Conservation (phyloP, 306 rosid genomes). For the Lotus japonicus region DNA sequence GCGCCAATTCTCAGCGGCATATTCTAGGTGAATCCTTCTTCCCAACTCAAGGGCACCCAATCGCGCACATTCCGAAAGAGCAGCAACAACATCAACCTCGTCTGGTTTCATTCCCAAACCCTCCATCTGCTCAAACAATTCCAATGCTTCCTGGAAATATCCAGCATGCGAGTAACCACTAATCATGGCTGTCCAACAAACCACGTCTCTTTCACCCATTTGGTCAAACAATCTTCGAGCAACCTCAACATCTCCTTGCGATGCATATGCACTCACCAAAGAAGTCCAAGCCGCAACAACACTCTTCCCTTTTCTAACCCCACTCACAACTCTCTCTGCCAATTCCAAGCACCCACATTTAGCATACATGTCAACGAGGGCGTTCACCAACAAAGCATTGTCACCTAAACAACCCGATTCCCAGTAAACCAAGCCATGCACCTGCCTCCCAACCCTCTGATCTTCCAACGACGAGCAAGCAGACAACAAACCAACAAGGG, state of each 20-base stretch:
- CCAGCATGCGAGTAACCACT: slow-evolving; percentile 32
- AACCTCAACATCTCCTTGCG: slow-evolving; percentile 27
- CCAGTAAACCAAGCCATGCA: slow-evolving; percentile 34
- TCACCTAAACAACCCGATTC: slow-evolving; percentile 8
- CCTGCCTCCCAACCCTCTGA: slow-evolving; percentile 24
- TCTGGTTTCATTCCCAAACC: slow-evolving; percentile 29
- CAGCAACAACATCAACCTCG: slow-evolving; percentile 25
- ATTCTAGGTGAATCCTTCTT: slow-evolving; percentile 34
- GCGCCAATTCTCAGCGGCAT: slow-evolving; percentile 26
- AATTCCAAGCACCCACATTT: slow-evolving; percentile 32
- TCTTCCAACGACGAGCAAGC: slow-evolving; percentile 26
- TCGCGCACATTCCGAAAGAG: slow-evolving; percentile 36
- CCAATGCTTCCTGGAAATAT: slow-evolving; percentile 33
- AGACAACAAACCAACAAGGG: slow-evolving; percentile 35
- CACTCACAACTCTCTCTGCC: slow-evolving; percentile 29
- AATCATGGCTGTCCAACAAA: slow-evolving; percentile 42
- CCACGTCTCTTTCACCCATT: slow-evolving; percentile 28
- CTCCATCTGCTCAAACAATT: slow-evolving; percentile 35
- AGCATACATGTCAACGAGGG: slow-evolving; percentile 41
- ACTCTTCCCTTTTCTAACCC: slow-evolving; percentile 4
- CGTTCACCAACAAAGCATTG: slow-evolving; percentile 23
- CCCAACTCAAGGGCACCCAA: slow-evolving; percentile 40
- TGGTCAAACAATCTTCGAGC: slow-evolving; percentile 32
- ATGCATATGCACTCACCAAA: slow-evolving; percentile 33
- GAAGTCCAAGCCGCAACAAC: slow-evolving; percentile 36